Conservation (phyloP, 2,329 filamentous ascomycete genomes). For the Aspergillus sp. region DNA sequence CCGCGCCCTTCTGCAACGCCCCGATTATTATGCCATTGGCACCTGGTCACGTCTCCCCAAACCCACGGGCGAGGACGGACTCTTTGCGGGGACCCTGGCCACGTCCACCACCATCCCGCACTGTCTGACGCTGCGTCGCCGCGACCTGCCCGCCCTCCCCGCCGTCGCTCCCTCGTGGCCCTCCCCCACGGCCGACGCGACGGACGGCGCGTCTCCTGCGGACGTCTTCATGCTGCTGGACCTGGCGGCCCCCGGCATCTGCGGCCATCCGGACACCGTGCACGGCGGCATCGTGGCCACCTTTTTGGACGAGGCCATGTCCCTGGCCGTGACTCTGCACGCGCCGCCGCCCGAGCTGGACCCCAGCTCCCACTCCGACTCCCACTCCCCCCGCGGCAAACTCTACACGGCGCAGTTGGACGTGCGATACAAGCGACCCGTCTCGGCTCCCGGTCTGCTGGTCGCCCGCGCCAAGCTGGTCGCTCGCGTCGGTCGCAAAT, state of each 20-base stretch:
- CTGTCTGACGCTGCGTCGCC: constrained; percentile 38
- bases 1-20: constrained; percentile 30
- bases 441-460: constrained; percentile 36
- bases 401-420: constrained; percentile 44
- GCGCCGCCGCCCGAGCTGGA: constrained; percentile 18
- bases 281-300: constrained; percentile 44
- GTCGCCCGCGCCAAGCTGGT: constrained; percentile 38
- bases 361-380: constrained; percentile 11
- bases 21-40: constrained; percentile 38
- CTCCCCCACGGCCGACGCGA: constrained; percentile 15
- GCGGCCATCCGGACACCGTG: constrained; percentile 39
- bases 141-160: constrained; percentile 24
- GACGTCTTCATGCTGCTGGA: constrained; percentile 39
- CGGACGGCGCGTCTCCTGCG: constrained; percentile 18
- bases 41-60: constrained; percentile 43
- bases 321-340: constrained; percentile 31
- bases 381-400: constrained; percentile 25
- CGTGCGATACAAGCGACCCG: constrained; percentile 40
- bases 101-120: constrained; percentile 43
- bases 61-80: constrained; percentile 43
- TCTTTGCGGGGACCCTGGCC: constrained; percentile 40
- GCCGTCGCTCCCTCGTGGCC: constrained; percentile 26
- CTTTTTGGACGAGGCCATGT: constrained; percentile 47
- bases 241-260: constrained; percentile 36
- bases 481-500: constrained; percentile 39